Base-by-base conservation (phyloP, 345 rosid genomes). In the Turnera subulata region DNA sequence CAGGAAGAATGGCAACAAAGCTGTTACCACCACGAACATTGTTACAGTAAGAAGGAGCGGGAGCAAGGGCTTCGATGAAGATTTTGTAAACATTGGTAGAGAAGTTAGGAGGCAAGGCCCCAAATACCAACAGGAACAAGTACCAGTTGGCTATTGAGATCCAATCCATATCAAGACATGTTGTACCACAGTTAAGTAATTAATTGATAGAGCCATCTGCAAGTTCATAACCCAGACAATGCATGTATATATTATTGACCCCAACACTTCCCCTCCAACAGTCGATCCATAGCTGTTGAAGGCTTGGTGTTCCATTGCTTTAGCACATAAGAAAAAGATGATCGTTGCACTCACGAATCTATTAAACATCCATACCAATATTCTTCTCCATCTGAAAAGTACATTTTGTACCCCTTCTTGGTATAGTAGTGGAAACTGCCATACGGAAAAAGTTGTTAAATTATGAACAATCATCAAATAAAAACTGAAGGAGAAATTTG, bases 331-430 rank as follows among this genome's bases (percentile, higher is more conserved):
- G 80, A 68, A 84, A 85, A 92, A 89, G 45, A 89, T 53, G 35
- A 82, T 78, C 19, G 77, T 11, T 6, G 84, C 87, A 46, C 80
- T 84, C 62, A 62, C 66, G 63, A 86, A 63, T 43, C 89, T 96
- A 17, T 83, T 92, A 50, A 79, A 69, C 91, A 92, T 82, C 98
- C 96, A 92, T 32, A 84, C 73, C 10, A 83, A 10, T 47, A 92
- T 82, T 46, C 95, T 75, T 5, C 76, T 61, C 98, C 98, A 92
- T 67, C 89, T 78, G 74, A 92, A 92, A 33, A 89, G 89, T 43
- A 71, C 79, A 55, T 86, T 86, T 65, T 86, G 89, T 43, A 88
- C 83, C 46, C 96, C 98, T 80, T 89, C 89, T 83, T 89, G 96
- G 80, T 92, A 92, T 61, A 92, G 68, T 22, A 80, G 49, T 1